Conservation (phyloP, 2,329 filamentous ascomycete species). For the Ceratocystiopsis sp. region DNA sequence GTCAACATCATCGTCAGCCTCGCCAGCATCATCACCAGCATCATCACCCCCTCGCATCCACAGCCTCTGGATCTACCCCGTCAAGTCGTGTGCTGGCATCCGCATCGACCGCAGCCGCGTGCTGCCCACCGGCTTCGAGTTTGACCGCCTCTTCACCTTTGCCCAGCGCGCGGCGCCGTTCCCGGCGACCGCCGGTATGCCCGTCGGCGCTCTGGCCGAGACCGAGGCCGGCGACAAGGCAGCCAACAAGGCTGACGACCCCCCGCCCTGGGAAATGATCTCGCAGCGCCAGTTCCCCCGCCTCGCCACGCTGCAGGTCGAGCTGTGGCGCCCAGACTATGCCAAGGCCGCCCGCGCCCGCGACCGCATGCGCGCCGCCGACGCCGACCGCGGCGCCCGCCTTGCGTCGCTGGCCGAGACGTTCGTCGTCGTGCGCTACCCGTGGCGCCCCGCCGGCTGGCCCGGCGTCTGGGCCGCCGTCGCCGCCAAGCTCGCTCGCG, state of each 20-base stretch:
- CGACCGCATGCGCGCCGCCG: conserved; percentile 6
- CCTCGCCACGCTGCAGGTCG: conserved; percentile 51
- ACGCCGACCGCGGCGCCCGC: conserved; percentile 16
- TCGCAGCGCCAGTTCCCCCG: conserved; percentile 52
- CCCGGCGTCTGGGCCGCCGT: conserved; percentile 26
- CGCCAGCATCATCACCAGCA: neutral
- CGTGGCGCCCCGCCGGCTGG: conserved; percentile 34
- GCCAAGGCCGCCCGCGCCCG: conserved; percentile 30
- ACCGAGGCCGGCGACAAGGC: conserved; percentile 11
- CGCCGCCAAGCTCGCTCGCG: conserved; percentile 33
- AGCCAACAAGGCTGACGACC: conserved; percentile 12
- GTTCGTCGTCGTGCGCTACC: conserved; percentile 51
- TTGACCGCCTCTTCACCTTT: conserved; percentile 72
- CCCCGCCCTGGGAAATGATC: conserved; percentile 49
- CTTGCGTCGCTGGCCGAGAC: conserved; percentile 28
- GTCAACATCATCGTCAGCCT: neutral
- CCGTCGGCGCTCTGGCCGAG: neutral
- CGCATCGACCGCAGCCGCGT: conserved; percentile 51
- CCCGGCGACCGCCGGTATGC: conserved; percentile 19
- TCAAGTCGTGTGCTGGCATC: conserved; percentile 68
- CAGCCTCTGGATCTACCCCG: conserved; percentile 62
- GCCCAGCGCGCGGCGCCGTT: conserved; percentile 44
- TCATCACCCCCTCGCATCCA: conserved; percentile 20
- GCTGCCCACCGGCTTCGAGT: conserved; percentile 52
- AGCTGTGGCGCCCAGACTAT: conserved; percentile 53